These are phyloP conservation scores for Rhizomucor pusillus DNA, from an alignment of 371 early-diverging fungal species.

Conservation along the genomic window DNA sequence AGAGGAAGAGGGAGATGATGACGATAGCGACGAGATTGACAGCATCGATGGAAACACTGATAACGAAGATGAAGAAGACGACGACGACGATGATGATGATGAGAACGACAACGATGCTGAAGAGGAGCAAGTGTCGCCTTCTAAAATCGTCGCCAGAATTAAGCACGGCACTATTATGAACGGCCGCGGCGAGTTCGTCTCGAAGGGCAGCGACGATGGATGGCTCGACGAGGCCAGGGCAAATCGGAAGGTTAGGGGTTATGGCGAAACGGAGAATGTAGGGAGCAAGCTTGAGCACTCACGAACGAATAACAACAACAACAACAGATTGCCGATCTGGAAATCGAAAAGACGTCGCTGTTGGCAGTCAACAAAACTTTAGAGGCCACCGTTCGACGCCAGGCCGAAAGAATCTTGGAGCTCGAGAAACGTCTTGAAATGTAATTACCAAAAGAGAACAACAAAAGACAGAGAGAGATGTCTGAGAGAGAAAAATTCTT, in stretches of 20 bases:
- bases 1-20: conserved; percentile 8
- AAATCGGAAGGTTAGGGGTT: conserved; percentile 32
- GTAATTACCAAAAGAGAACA: conserved; percentile 16
- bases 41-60: conserved; percentile 27
- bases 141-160: conserved; percentile 41
- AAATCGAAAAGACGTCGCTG: conserved; percentile 49
- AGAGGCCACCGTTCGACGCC: conserved; percentile 41
- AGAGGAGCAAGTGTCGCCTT: conserved; percentile 14
- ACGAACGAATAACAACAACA: background rate
- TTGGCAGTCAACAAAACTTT: conserved; percentile 42
- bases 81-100: conserved; percentile 5
- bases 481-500: background rate
- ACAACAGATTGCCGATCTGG: conserved; percentile 49
- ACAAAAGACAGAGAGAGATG: conserved; percentile 4
- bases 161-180: conserved; percentile 51
- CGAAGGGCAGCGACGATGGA: conserved; percentile 23
- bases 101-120: conserved; percentile 1
- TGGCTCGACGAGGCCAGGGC: conserved; percentile 43
- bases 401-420: conserved; percentile 35
- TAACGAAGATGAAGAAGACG: conserved; percentile 14
- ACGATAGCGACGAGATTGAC: conserved; percentile 15
- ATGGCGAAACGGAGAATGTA: background rate
- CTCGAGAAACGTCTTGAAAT: conserved; percentile 36
- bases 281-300: background rate
- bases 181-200: conserved; percentile 45